Conservation (phyloP, 345 rosid genomes). For the Aquilaria malaccensis region DNA sequence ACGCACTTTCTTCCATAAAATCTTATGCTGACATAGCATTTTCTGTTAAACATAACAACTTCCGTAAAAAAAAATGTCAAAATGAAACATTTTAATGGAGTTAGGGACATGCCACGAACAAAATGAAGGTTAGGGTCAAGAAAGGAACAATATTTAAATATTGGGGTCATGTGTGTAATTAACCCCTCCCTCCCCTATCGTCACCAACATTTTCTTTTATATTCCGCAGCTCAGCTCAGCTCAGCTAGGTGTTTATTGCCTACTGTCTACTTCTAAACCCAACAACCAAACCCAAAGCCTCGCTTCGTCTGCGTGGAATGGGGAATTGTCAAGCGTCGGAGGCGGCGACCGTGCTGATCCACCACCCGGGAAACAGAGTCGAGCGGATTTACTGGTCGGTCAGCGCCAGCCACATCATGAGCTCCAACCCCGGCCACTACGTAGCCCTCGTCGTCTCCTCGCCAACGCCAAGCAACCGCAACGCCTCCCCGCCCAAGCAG, state of each 20-base stretch:
- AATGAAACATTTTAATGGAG: no score
- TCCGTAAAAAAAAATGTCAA: no score
- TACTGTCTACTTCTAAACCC: slow-evolving; percentile 10
- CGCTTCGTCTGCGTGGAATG: slow-evolving; percentile 21
- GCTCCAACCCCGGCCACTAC: slow-evolving; percentile 69
- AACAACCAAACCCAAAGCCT: not conserved
- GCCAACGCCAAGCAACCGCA: slow-evolving; percentile 28
- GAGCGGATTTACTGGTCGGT: slow-evolving; percentile 75
- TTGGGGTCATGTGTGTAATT: not conserved
- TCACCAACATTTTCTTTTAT: slow-evolving; percentile 6
- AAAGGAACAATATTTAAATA: no score
- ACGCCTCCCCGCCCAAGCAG: slow-evolving; percentile 54
- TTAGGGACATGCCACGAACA: no score
- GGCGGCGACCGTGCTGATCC: slow-evolving; percentile 73
- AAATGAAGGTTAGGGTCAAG: no score
- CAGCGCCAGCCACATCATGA: slow-evolving; percentile 66
- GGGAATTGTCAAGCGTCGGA: slow-evolving; percentile 95
- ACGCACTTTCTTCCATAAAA: no score
- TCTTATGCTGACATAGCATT: no score
- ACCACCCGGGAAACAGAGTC: slow-evolving; percentile 64
- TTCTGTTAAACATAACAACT: no score
- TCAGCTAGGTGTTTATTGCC: not conserved
- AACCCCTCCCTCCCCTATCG: not conserved
- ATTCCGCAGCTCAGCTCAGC: not conserved
- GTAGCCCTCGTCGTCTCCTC: slow-evolving; percentile 66